A percentile compares a stretch with the other conserved stretches of the same genome.
Evolutionary conservation across 768 basidiomycete genomes (phyloP).

Genomic region (Phanerodontia chrysosporium): DNA sequence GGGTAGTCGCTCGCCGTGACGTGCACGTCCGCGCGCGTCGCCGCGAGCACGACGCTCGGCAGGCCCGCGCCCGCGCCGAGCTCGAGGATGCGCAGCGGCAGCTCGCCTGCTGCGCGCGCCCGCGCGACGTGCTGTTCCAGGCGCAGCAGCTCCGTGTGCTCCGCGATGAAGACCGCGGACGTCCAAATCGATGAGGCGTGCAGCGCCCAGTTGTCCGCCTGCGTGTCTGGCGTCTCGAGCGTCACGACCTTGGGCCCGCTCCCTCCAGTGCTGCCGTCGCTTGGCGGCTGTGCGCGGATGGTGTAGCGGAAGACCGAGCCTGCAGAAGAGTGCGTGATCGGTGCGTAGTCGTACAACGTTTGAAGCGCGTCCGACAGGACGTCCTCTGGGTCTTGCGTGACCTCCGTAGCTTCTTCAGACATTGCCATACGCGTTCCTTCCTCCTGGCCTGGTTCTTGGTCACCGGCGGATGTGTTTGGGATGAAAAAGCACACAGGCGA

Average conservation of each 20-base stretch:
- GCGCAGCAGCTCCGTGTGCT: slow-evolving; percentile 50
- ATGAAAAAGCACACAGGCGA: too few relatives aligned
- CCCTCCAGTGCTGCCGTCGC: background rate
- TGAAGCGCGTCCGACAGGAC: slow-evolving; percentile 63
- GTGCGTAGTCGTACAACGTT: slow-evolving; percentile 56
- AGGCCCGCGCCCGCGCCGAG: slow-evolving; percentile 74
- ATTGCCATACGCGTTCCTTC: background rate
- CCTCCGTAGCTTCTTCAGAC: background rate
- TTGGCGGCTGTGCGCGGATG: background rate
- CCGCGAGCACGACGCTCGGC: slow-evolving; percentile 65
- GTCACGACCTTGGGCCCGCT: slow-evolving; percentile 27
- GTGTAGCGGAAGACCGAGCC: slow-evolving; percentile 50
- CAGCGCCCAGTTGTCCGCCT: slow-evolving; percentile 65
- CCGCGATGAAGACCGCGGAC: slow-evolving; percentile 61
- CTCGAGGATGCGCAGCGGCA: slow-evolving; percentile 47
- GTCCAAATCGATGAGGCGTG: slow-evolving; percentile 79
- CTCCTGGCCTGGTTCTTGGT: background rate
- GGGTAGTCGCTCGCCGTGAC: slow-evolving; percentile 71
- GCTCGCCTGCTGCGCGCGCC: slow-evolving; percentile 1
- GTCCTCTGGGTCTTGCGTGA: slow-evolving; percentile 49
- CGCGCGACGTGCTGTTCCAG: slow-evolving; percentile 28
- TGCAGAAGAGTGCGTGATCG: slow-evolving; percentile 55
- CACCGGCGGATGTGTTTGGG: too few relatives aligned
- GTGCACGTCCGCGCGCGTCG: slow-evolving; percentile 30
- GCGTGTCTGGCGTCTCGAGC: slow-evolving; percentile 60